phyloP scores from a whole-genome alignment of 106 monocot genomes.

The Narthecium ossifragum region DNA sequence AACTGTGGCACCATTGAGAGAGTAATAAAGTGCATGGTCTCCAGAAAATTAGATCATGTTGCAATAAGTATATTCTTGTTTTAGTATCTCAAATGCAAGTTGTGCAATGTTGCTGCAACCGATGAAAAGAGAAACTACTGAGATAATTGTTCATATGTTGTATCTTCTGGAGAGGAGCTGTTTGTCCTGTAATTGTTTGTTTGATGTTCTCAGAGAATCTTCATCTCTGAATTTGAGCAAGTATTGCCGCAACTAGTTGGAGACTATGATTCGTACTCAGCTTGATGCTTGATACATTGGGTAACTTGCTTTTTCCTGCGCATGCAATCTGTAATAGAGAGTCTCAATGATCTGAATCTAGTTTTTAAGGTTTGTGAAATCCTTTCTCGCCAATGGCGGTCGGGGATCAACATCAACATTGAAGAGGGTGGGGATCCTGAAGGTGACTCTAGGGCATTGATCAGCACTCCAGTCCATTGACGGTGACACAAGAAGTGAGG shows the following conservation, averaged over 20 bases:
- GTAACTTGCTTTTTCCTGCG: conserved; percentile 67
- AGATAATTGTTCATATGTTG: conserved; percentile 42
- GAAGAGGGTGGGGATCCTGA: conserved; percentile 55
- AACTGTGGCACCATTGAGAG: conserved; percentile 22
- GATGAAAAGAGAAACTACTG: conserved; percentile 50
- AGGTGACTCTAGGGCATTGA: too few species aligned
- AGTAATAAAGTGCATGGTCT: conserved; percentile 29
- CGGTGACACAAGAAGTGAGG: too few species aligned
- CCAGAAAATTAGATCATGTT: conserved; percentile 37
- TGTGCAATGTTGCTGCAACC: conserved; percentile 4
- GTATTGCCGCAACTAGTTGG: conserved; percentile 39
- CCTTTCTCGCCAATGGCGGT: conserved; percentile 36
- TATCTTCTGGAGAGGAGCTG: conserved; percentile 42
- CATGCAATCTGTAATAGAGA: conserved; percentile 20
- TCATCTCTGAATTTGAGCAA: conserved; percentile 25
- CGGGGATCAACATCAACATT: conserved; percentile 14
- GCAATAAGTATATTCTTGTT: conserved; percentile 59
- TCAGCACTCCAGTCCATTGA: too few species aligned
- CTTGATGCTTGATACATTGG: conserved; percentile 65
- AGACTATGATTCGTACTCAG: conserved; percentile 58
- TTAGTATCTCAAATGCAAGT: conserved; percentile 54
- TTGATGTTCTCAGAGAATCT: conserved; percentile 54
- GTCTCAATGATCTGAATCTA: conserved; percentile 68
- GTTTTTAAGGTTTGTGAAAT: conserved; percentile 62
- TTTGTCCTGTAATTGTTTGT: conserved; percentile 64